Evolutionary conservation across 2,329 filamentous ascomycete genomes (phyloP), one percentile per base, ranked within the genome.

Genomic region (Colletotrichum brevisporum): DNA sequence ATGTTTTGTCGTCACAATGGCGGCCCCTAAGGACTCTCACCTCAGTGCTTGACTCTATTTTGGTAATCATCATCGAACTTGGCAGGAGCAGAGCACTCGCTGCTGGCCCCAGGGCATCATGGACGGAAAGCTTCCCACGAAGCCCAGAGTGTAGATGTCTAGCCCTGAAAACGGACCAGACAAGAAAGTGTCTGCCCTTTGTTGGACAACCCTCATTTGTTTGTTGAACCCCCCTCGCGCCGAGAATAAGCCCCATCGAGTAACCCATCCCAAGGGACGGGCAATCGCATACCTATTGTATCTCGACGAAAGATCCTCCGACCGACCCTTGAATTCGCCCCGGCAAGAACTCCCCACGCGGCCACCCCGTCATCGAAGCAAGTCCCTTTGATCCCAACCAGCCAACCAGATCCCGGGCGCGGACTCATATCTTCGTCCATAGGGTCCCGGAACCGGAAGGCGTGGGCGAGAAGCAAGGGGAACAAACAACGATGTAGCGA

Each of bases 181-280:
- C 54, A 48, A 63, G 31, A 50, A 10, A 15, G 26, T 48, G n/a
- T 2, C 10, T 12, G 71, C 43, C 3, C 31, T 36, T 8, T 36
- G 27, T 36, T 9, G 31, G 10, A 36, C 31, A 4, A 12, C 31
- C 31, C 31, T 36, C 31, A 36, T 36, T 5, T 31, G 31, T 36
- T 12, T 76, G 78, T 79, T 77, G 78, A 83, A 80, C 82, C 83
- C 92, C 92, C 92, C 94, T 97, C 94, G 95, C 92, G 89, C 94
- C 95, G 92, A 98, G 94, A 98, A 97, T 98, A 94, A 98, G 95
- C 95, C 95, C 95, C 95, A 97, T 98, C 94, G 95, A 97, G 95
- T 98, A 97, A 97, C 93, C 87, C 83, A 81, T 79, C 78, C 73
- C 63, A 51, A 24, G 52, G 73, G 75, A 79, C 83, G 79, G 74